Evolutionary conservation across 2,329 filamentous ascomycete genomes (phyloP).

Genomic region (Pseudocercospora fijiensis): DNA sequence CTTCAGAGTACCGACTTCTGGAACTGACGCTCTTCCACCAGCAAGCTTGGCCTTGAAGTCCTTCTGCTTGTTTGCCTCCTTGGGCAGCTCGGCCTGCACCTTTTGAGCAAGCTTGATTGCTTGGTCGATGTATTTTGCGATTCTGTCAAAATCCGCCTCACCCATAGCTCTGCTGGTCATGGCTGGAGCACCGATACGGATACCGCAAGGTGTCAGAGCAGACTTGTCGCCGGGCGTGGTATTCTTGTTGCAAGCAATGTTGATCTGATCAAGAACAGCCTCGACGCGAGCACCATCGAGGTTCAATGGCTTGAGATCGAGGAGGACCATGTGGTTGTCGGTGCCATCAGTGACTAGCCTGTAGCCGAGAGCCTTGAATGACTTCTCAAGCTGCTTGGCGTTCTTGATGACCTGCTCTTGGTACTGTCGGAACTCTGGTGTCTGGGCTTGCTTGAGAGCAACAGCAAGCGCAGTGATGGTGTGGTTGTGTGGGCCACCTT

Average conservation of each 20-base stretch:
- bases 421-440: conserved; percentile 88
- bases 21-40: conserved; percentile 59
- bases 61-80: conserved; percentile 99
- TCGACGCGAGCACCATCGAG: conserved; percentile 95
- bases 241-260: conserved; percentile 99
- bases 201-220: conserved; percentile 87
- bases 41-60: conserved; percentile 96
- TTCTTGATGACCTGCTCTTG: conserved; percentile 91
- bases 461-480: conserved; percentile 97
- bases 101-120: conserved; percentile 88
- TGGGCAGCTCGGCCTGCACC: conserved; percentile 79
- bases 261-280: conserved; percentile 93
- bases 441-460: conserved; percentile 88
- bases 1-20: conserved; percentile 77
- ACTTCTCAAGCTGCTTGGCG: conserved; percentile 81
- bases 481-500: conserved; percentile 98
- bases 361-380: conserved; percentile 79
- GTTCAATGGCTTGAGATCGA: conserved; percentile 78
- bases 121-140: conserved; percentile 84
- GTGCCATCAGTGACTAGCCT: conserved; percentile 94
- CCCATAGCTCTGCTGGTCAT: conserved; percentile 97
- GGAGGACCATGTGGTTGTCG: conserved; percentile 94
- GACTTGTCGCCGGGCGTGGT: conserved; percentile 96
- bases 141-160: conserved; percentile 85
- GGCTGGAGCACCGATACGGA: conserved; percentile 93